Base-by-base conservation (phyloP, 2,329 filamentous ascomycete genomes). In the Akanthomyces dipterigenus region DNA sequence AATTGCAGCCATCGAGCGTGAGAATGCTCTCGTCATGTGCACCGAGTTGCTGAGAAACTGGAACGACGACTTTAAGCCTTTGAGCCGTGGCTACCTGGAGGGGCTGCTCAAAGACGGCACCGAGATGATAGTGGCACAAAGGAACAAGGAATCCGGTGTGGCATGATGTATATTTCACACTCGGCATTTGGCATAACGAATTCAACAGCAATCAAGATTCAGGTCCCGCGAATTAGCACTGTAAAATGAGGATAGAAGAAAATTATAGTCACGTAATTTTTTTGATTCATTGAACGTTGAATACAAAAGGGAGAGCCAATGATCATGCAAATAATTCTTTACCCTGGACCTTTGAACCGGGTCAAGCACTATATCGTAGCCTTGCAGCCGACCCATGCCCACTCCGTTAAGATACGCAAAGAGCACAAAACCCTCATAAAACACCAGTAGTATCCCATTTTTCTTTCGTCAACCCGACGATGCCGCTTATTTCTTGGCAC, bases 401-500 rank as follows among this genome's bases (percentile, higher is more conserved):
- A 36, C 69, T 70, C 71, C 68, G 69, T 69, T 67, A 67, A 68
- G 55, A 62, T 36, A 63, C 51, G 55, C 61, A 63, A 63, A 60
- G 61, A 55, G 61, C 62, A 63, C 56, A 62, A 58, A 63, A 63
- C 57, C 63, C 63, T 63, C 53, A 59, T 61, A 58, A 62, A 62
- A 62, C 63, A 63, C 62, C 62, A 56, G 57, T 56, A 55, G 62
- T 56, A 55, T 63, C 51, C 51, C 62, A 63, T 55, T 51, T 55
- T 50, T 59, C 49, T 64, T 45, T 59, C 58, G 56, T 63, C 54
- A 40, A 38, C 53, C 18, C 63, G 31, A 55, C 31, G 57, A 56
- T 60, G 54, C 54, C 73, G 72, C 76, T 81, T 92, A 93, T 88
- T 95, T 93, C 89, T 93, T 93, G 79, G 86, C 85, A 74, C 82